Base-by-base conservation (phyloP, 2,329 filamentous ascomycete species). In the Nannizziopsis arthrosporioides region DNA sequence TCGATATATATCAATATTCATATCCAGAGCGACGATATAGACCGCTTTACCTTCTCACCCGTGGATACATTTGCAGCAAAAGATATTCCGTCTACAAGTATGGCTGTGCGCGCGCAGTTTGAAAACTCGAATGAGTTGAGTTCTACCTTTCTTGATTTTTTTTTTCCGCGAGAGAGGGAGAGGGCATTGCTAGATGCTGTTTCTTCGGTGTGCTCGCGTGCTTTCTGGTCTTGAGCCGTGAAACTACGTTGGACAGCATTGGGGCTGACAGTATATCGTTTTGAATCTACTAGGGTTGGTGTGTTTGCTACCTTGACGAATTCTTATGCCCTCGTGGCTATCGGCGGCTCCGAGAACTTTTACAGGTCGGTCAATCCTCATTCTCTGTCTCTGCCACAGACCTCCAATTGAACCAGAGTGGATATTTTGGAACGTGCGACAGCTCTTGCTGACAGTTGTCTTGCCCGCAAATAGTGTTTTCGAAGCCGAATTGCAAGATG, bases 271-370 rank as follows among this genome's bases (percentile, higher is more conserved):
- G 11, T 4, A 14, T 14, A 2, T 17, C 18, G n/a, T 44, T n/a
- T n/a, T n/a, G n/a, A n/a, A n/a, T n/a, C 34, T 27, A 3, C 5
- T 62, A 95, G 89, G 73, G 85, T 98, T 65, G 92, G 92, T 67
- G 92, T 96, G 64, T 98, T 98, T 70, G 73, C 89, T 53, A 94
- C 87, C 53, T 84, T 98, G 65, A 98, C 92, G 59, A 98, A 98
- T 72, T 90, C 87, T 52, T 98, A 94, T 70, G 88, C 89, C 59
- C 77, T 98, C 61, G 87, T 95, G 59, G 89, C 90, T 56, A 80
- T 94, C 57, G 92, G 92, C 63, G 89, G 86, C 60, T 94, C 87
- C 63, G 89, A 95, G 76, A 96, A 96, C 78, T 98, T 98, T 71
- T 96, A 96, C 81, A 89, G 80, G 80, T 83, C 66, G 53, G 68